These are phyloP conservation scores for Metschnikowia noctiluminum DNA, from an alignment of 805 yeast species.

Conservation along the genomic window DNA sequence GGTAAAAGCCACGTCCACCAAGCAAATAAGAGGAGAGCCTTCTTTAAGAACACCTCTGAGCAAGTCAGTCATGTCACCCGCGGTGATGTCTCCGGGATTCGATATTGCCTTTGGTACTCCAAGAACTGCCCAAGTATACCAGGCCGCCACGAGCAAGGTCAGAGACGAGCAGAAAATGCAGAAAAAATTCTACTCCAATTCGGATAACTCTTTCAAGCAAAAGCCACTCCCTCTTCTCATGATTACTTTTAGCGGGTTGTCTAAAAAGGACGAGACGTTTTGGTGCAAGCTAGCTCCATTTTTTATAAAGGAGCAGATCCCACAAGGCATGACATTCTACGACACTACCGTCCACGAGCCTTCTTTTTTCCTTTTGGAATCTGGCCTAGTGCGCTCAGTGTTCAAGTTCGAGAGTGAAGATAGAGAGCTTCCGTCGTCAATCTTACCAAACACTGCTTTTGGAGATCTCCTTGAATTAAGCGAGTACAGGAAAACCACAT, in stretches of 20 bases:
- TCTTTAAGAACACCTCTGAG: conserved; percentile 5
- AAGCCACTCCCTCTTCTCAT: conserved; percentile 64
- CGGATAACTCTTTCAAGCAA: conserved; percentile 32
- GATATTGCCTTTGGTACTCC: conserved; percentile 45
- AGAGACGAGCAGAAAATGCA: conserved; percentile 39
- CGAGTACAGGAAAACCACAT: conserved; percentile 42
- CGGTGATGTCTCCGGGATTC: conserved; percentile 20
- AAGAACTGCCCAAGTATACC: conserved; percentile 48
- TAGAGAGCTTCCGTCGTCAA: conserved; percentile 37
- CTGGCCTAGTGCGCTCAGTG: conserved; percentile 38
- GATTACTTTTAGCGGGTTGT: conserved; percentile 61
- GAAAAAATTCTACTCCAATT: conserved; percentile 48
- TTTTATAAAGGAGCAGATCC: conserved; percentile 46
- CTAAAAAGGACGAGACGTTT: conserved; percentile 45
- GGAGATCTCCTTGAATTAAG: conserved; percentile 49
- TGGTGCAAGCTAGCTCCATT: conserved; percentile 64
- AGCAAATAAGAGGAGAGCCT: conserved; percentile 10
- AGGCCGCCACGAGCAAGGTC: conserved; percentile 48
- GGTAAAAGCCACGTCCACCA: conserved; percentile 19
- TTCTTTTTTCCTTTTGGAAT: conserved; percentile 54
- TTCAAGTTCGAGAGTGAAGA: conserved; percentile 38
- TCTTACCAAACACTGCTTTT: conserved; percentile 71
- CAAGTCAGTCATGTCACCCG: conserved; percentile 15
- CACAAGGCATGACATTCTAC: conserved; percentile 44
- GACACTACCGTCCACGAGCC: conserved; percentile 46